phyloP scores from a whole-genome alignment of 2,329 filamentous ascomycete species.

The Aspergillus ibericus region DNA sequence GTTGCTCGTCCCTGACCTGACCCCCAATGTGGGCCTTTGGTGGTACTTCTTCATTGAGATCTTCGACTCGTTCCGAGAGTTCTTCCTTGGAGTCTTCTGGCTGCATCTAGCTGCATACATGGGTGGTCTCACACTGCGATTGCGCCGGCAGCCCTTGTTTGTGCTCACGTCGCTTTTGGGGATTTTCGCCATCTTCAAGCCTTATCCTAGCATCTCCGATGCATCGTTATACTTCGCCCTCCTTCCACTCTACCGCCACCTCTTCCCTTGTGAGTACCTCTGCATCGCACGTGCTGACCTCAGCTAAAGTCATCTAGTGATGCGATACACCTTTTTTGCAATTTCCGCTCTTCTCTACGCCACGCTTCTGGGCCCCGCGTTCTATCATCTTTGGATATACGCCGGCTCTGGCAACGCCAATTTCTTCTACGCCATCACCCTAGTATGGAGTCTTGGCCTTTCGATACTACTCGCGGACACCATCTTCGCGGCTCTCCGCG shows the following conservation, averaged over 20 bases:
- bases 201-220: conserved; percentile 91
- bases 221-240: conserved; percentile 81
- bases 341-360: conserved; percentile 82
- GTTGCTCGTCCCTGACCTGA: conserved; percentile 84
- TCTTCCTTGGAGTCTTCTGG: conserved; percentile 98
- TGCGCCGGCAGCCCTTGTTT: conserved; percentile 83
- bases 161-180: conserved; percentile 82
- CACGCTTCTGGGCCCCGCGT: conserved; percentile 84
- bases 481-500: conserved; percentile 81
- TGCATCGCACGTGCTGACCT: neutral
- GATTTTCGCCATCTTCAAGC: conserved; percentile 93
- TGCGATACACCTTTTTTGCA: conserved; percentile 89
- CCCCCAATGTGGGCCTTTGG: conserved; percentile 94
- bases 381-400: conserved; percentile 98
- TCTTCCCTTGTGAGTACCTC: conserved; percentile 69
- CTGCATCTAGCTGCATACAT: conserved; percentile 90
- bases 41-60: conserved; percentile 99
- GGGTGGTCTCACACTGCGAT: conserved; percentile 76
- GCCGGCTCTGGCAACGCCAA: conserved; percentile 97
- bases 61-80: conserved; percentile 95
- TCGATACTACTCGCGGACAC: conserved; percentile 84
- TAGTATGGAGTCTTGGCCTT: conserved; percentile 94
- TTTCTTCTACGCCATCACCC: conserved; percentile 97
- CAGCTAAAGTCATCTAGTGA: conserved; percentile 57
- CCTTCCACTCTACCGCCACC: conserved; percentile 82